Evolutionary conservation across 148 eudicot genomes (phyloP).

Genomic region (Amaranthus hypochondriacus): DNA sequence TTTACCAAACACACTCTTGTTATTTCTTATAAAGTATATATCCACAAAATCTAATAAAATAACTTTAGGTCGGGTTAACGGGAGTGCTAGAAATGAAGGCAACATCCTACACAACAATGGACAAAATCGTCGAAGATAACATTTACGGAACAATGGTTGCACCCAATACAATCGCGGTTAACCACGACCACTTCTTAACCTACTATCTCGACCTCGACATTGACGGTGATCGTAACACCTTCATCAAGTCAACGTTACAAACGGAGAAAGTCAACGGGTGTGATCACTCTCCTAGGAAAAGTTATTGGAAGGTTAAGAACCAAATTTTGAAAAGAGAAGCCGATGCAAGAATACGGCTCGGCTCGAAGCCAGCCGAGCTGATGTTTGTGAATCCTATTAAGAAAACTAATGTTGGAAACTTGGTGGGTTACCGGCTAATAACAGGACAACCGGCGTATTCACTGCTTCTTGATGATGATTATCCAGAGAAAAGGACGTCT

Average conservation of each 20-base stretch:
- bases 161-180: constrained; percentile 44
- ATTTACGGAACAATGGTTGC: constrained; percentile 59
- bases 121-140: constrained; percentile 24
- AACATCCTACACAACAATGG: constrained; percentile 34
- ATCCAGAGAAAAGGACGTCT: constrained; percentile 59
- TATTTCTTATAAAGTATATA: too few species aligned
- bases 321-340: constrained; percentile 42
- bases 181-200: constrained; percentile 83
- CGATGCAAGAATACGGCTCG: constrained; percentile 41
- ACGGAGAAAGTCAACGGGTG: constrained; percentile 16
- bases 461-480: constrained; percentile 54
- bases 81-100: constrained; percentile 81
- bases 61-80: constrained; percentile 54
- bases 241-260: constrained; percentile 33
- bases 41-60: background rate
- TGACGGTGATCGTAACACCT: constrained; percentile 42
- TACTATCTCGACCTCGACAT: constrained; percentile 61
- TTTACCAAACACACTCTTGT: too few species aligned
- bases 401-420: constrained; percentile 60
- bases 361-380: constrained; percentile 41
- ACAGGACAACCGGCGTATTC: constrained; percentile 49
- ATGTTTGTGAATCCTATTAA: constrained; percentile 49
- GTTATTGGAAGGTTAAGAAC: constrained; percentile 60
- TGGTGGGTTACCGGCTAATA: constrained; percentile 60
- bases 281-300: constrained; percentile 41